Conservation (phyloP, 352 stramenopile species). For the Globisporangium rhizosaccharum region DNA sequence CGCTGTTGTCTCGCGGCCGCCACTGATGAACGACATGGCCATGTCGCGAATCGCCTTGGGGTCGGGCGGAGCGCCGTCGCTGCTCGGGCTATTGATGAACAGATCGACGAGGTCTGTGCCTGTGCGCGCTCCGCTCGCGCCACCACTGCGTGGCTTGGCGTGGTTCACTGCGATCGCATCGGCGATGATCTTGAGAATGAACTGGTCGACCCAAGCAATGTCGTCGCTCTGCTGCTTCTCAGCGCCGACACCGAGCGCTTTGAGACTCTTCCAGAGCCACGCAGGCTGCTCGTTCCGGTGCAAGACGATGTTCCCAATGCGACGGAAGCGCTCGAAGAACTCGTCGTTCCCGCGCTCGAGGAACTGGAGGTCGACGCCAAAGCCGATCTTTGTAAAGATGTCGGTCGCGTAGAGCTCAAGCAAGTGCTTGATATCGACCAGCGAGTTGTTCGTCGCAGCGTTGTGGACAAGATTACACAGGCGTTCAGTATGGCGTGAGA, state of each 20-base stretch:
- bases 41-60: slow-evolving; percentile 41
- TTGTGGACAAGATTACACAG: not conserved
- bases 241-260: slow-evolving; percentile 25
- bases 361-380: slow-evolving; percentile 25
- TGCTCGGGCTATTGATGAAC: slow-evolving; percentile 3
- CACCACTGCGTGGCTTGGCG: not conserved
- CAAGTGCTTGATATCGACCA: slow-evolving; percentile 38
- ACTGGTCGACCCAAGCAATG: slow-evolving; percentile 21
- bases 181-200: slow-evolving; percentile 6
- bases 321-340: slow-evolving; percentile 45
- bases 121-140: no score
- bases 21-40: slow-evolving; percentile 62
- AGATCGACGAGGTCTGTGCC: slow-evolving; percentile 6
- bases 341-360: slow-evolving; percentile 30
- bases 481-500: not conserved
- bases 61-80: not conserved
- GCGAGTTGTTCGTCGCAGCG: not conserved
- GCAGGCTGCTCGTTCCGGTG: slow-evolving; percentile 24
- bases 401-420: slow-evolving; percentile 58
- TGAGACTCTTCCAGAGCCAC: slow-evolving; percentile 33
- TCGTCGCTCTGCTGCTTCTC: slow-evolving; percentile 22
- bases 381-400: slow-evolving; percentile 54
- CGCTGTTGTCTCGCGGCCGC: slow-evolving; percentile 70
- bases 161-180: slow-evolving; percentile 8
- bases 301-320: slow-evolving; percentile 22